These are phyloP conservation scores for Fusarium secorum DNA, from an alignment of 2,329 filamentous ascomycete genomes.

Conservation along the genomic window DNA sequence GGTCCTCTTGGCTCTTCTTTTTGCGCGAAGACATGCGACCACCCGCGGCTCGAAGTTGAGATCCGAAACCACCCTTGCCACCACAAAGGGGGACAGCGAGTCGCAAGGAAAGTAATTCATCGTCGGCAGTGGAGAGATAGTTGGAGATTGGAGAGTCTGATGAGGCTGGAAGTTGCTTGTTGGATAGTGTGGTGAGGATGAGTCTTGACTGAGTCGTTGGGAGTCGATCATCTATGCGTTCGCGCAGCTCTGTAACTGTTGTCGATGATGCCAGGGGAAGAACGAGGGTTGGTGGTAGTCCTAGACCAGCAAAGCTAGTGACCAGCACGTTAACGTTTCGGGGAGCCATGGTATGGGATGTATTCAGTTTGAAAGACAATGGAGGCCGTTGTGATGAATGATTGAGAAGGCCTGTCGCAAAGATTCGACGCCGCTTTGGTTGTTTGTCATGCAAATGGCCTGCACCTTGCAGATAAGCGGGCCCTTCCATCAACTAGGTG, in stretches of 20 bases:
- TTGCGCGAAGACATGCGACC: conserved; percentile 98
- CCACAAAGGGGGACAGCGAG: conserved; percentile 82
- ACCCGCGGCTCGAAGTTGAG: conserved; percentile 93
- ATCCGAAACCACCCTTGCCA: conserved; percentile 97
- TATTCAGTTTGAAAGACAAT: neutral
- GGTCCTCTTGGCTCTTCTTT: conserved; percentile 84
- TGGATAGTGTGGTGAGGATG: conserved; percentile 82
- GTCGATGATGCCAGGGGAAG: conserved; percentile 74
- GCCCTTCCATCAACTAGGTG: neutral
- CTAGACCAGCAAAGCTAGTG: conserved; percentile 82
- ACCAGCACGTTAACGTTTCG: conserved; percentile 80
- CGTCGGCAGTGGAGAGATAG: conserved; percentile 63
- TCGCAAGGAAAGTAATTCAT: conserved; percentile 82
- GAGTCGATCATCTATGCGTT: conserved; percentile 67
- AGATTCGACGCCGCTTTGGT: conserved; percentile 15
- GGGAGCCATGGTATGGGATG: conserved; percentile 57
- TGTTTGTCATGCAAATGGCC: conserved; percentile 9
- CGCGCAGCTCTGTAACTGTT: conserved; percentile 72
- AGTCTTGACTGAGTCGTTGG: conserved; percentile 67
- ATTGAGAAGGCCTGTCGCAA: neutral
- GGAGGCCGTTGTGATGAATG: neutral
- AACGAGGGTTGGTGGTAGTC: conserved; percentile 81
- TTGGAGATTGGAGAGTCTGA: conserved; percentile 65
- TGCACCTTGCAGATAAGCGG: conserved; percentile 15
- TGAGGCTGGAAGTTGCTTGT: conserved; percentile 69